Conservation (phyloP, 768 basidiomycete genomes). For the Agaricus subrufescens region DNA sequence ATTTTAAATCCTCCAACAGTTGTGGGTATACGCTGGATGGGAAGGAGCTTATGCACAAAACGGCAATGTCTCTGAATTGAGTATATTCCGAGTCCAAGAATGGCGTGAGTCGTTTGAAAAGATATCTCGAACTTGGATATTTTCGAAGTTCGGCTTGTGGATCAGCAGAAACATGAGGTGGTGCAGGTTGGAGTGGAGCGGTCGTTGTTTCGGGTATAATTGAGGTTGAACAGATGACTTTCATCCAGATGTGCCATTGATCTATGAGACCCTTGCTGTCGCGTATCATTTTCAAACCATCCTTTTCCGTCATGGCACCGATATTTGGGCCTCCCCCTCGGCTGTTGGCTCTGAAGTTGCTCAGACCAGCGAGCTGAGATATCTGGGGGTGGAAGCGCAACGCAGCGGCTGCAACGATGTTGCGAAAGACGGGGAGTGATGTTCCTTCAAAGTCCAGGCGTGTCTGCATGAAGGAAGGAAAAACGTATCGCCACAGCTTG, state of each 20-base stretch:
- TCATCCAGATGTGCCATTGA: constrained; percentile 85
- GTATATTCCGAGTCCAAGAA: constrained; percentile 85
- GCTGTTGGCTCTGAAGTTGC: constrained; percentile 21
- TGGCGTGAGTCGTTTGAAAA: constrained; percentile 83
- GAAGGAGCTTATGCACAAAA: constrained; percentile 85
- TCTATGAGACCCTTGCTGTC: constrained; percentile 60
- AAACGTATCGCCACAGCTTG: constrained; percentile 70
- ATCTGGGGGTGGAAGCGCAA: constrained; percentile 70
- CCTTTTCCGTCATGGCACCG: constrained; percentile 43
- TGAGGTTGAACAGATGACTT: constrained; percentile 81
- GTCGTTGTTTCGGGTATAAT: constrained; percentile 60
- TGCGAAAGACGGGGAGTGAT: constrained; percentile 51
- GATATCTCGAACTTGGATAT: constrained; percentile 72
- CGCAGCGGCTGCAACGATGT: constrained; percentile 61
- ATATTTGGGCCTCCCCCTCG: constrained; percentile 46
- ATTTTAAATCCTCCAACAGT: constrained; percentile 78
- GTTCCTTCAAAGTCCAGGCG: constrained; percentile 45
- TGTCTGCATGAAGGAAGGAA: constrained; percentile 57
- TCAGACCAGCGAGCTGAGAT: constrained; percentile 70
- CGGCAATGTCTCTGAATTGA: constrained; percentile 80
- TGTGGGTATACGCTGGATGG: constrained; percentile 73
- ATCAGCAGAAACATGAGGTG: constrained; percentile 27
- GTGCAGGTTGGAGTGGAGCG: constrained; percentile 41
- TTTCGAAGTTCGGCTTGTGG: constrained; percentile 76
- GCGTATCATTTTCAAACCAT: constrained; percentile 44